phyloP scores from a whole-genome alignment of 2,329 filamentous ascomycete species.

The Microsporum audouinii region DNA sequence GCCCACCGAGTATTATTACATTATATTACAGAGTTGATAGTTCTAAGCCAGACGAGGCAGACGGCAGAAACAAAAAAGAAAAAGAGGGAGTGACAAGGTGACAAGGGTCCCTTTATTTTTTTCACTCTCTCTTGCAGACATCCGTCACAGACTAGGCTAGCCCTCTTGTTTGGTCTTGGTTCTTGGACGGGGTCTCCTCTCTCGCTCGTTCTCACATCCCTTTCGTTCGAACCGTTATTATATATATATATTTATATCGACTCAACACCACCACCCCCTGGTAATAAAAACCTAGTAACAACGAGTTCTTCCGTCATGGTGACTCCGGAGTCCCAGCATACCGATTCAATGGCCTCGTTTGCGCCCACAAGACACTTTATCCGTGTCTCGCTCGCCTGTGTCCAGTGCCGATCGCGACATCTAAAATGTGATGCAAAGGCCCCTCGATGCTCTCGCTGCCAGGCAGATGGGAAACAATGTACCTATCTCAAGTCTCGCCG shows the following conservation, averaged over 20 bases:
- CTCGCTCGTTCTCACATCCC: background rate
- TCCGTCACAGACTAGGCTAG: background rate
- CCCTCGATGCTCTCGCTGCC: constrained; percentile 36
- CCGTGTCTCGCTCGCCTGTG: constrained; percentile 17
- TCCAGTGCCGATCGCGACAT: constrained; percentile 30
- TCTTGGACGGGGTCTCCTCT: background rate
- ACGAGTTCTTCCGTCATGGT: background rate
- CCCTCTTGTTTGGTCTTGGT: background rate
- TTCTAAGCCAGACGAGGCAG: too few species aligned
- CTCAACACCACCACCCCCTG: background rate
- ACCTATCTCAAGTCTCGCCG: constrained; percentile 40
- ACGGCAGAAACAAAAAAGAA: background rate
- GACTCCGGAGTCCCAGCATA: background rate
- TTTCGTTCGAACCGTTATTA: background rate
- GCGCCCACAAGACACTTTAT: constrained; percentile 1
- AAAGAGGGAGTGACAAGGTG: background rate
- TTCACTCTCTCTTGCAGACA: too few species aligned
- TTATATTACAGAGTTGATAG: too few species aligned
- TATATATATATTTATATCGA: background rate
- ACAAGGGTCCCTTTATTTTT: background rate
- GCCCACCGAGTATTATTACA: background rate
- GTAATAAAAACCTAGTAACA: too few species aligned
- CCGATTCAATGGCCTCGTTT: constrained; percentile 1
- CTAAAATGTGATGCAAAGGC: constrained; percentile 39
- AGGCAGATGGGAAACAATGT: constrained; percentile 34